Percentiles rank a stretch among this genome's conserved stretches.
phyloP scores from a whole-genome alignment of 2,329 filamentous ascomycete species.

The Cytospora leucostoma region DNA sequence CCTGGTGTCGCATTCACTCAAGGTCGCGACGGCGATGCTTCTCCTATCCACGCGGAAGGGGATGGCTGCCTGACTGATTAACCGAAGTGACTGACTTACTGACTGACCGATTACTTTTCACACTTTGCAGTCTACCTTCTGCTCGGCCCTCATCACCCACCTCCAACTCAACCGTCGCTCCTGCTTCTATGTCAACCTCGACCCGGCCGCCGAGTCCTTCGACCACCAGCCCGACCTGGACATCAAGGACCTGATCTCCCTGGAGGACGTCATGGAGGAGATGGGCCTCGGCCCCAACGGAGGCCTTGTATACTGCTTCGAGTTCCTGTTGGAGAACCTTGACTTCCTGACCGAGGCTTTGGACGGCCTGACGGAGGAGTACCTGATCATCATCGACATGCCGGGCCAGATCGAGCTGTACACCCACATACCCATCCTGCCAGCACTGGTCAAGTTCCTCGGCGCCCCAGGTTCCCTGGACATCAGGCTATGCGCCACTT shows the following conservation, averaged over 20 bases:
- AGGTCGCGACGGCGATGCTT: not conserved
- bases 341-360: conserved; percentile 87
- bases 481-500: conserved; percentile 88
- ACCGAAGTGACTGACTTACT: not conserved
- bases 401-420: conserved; percentile 98
- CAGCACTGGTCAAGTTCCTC: conserved; percentile 78
- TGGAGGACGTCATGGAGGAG: conserved; percentile 97
- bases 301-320: conserved; percentile 93
- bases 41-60: conserved; percentile 5
- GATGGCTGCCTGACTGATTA: not conserved
- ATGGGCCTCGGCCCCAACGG: conserved; percentile 88
- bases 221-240: conserved; percentile 90
- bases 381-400: conserved; percentile 98
- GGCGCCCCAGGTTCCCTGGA: conserved; percentile 79
- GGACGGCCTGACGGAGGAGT: conserved; percentile 86
- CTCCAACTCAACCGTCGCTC: conserved; percentile 89
- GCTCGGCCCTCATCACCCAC: conserved; percentile 88
- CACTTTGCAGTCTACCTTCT: conserved; percentile 77
- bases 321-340: conserved; percentile 91
- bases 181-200: conserved; percentile 96
- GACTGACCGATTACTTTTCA: too few relatives aligned
- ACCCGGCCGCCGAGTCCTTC: conserved; percentile 92
- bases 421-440: conserved; percentile 92
- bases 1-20: conserved; percentile 11
- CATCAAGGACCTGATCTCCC: conserved; percentile 90